phyloP scores from a whole-genome alignment of 495 filamentous ascomycete genomes.

The Penicillium verhagenii region DNA sequence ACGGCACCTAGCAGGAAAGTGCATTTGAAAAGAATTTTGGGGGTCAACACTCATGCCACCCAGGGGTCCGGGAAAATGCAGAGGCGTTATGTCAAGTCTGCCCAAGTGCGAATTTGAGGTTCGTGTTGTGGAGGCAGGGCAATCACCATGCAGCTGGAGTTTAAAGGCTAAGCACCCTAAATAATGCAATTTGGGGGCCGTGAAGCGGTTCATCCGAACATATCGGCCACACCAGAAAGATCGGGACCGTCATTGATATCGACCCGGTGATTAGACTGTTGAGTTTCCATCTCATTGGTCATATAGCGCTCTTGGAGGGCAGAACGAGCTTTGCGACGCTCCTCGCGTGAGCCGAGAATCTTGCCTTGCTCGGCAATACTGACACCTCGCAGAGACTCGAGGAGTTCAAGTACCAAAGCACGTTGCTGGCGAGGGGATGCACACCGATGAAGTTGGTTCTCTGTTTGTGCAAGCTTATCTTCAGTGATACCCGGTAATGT shows the following conservation, averaged over 20 bases:
- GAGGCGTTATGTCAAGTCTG: neutral
- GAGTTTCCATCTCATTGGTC: slow-evolving; percentile 47
- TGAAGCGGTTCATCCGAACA: slow-evolving; percentile 54
- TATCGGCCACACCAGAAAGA: slow-evolving; percentile 63
- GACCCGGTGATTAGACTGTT: slow-evolving; percentile 41
- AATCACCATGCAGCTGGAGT: neutral
- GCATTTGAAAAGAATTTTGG: neutral
- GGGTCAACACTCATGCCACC: neutral
- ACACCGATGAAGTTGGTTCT: slow-evolving; percentile 56
- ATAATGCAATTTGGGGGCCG: neutral
- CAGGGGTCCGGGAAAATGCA: neutral
- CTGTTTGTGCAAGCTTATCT: slow-evolving; percentile 45
- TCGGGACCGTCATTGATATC: slow-evolving; percentile 60
- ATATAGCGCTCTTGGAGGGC: slow-evolving; percentile 58
- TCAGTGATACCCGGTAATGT: slow-evolving; percentile 57
- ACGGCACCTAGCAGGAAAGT: neutral
- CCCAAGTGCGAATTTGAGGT: neutral
- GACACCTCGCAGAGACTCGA: slow-evolving; percentile 81
- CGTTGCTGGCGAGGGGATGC: slow-evolving; percentile 72
- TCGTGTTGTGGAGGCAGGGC: neutral
- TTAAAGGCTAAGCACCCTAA: neutral
- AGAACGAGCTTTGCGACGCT: slow-evolving; percentile 50
- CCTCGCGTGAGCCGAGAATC: slow-evolving; percentile 54
- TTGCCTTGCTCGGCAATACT: slow-evolving; percentile 92
- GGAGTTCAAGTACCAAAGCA: slow-evolving; percentile 78